Conservation (phyloP, 257 asterid species). For the Jasminum sambac region DNA sequence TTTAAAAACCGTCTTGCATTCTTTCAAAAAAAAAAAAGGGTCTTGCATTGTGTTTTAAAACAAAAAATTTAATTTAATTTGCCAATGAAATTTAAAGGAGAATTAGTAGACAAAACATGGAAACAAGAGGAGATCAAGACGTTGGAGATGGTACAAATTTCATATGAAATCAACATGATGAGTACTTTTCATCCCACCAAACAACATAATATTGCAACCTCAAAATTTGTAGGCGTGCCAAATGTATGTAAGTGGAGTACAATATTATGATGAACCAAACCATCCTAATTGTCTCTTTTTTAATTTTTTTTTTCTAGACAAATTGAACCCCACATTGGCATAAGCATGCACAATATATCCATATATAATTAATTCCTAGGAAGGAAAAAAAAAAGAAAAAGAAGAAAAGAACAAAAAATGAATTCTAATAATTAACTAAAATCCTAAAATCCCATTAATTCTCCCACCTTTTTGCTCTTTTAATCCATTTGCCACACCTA, state of each 20-base stretch:
- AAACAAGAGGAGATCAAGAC: slow-evolving; percentile 15
- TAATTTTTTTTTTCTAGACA: slow-evolving; percentile 27
- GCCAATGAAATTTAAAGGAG: too few relatives aligned
- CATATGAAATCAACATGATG: slow-evolving; percentile 35
- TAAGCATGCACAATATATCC: slow-evolving; percentile 39
- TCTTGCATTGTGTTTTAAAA: too few relatives aligned
- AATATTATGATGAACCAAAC: slow-evolving; percentile 65
- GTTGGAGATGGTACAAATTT: slow-evolving; percentile 40
- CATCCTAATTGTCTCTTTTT: slow-evolving; percentile 14
- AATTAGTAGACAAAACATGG: not conserved
- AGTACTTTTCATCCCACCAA: slow-evolving; percentile 47
- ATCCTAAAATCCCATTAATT: slow-evolving; percentile 32
- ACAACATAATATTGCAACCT: slow-evolving; percentile 33
- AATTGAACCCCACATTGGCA: slow-evolving; percentile 54
- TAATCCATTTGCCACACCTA: slow-evolving; percentile 24
- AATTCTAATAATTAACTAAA: slow-evolving; percentile 35
- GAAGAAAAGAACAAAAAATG: slow-evolving; percentile 21
- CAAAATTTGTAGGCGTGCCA: slow-evolving; percentile 74
- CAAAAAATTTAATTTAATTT: too few relatives aligned
- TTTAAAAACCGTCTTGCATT: too few relatives aligned
- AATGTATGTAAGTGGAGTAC: slow-evolving; percentile 69
- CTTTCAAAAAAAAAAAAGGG: too few relatives aligned
- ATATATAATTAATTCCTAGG: slow-evolving; percentile 32
- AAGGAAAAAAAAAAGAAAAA: slow-evolving; percentile 2
- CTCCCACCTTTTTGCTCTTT: slow-evolving; percentile 35